phyloP scores from a whole-genome alignment of 2,329 filamentous ascomycete species.

The Nannizziopsis arthrosporioides region DNA sequence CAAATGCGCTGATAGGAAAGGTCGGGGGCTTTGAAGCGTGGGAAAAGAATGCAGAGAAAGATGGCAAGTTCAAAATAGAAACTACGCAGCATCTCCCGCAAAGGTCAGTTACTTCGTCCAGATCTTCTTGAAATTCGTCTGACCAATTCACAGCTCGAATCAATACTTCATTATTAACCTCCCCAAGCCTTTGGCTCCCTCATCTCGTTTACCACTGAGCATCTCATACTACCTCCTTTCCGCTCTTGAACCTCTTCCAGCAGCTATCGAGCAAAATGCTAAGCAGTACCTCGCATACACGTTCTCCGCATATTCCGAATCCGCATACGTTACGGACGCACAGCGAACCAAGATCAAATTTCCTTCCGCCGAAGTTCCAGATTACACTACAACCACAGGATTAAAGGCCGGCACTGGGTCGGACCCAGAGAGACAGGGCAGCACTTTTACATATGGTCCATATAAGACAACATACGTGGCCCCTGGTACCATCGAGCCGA shows the following conservation, averaged over 20 bases:
- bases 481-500: conserved; percentile 61
- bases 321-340: conserved; percentile 73
- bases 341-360: conserved; percentile 98
- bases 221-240: conserved; percentile 76
- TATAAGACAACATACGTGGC: conserved; percentile 59
- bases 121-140: not conserved
- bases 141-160: conserved; percentile 41
- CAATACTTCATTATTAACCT: conserved; percentile 81
- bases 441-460: conserved; percentile 79
- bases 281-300: conserved; percentile 76
- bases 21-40: conserved; percentile 82
- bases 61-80: conserved; percentile 57
- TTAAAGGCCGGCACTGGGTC: conserved; percentile 42
- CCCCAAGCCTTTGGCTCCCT: conserved; percentile 61
- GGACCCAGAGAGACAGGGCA: conserved; percentile 70
- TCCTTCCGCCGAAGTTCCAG: conserved; percentile 62
- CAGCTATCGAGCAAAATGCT: conserved; percentile 68
- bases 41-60: conserved; percentile 69
- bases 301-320: conserved; percentile 75
- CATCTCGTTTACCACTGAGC: conserved; percentile 69
- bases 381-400: conserved; percentile 64
- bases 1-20: conserved; percentile 58
- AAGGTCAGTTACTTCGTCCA: conserved; percentile 4
- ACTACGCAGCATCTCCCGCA: conserved; percentile 44
- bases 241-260: conserved; percentile 68